Conservation (phyloP, 768 basidiomycete genomes). For the Termitomyces sp. region DNA sequence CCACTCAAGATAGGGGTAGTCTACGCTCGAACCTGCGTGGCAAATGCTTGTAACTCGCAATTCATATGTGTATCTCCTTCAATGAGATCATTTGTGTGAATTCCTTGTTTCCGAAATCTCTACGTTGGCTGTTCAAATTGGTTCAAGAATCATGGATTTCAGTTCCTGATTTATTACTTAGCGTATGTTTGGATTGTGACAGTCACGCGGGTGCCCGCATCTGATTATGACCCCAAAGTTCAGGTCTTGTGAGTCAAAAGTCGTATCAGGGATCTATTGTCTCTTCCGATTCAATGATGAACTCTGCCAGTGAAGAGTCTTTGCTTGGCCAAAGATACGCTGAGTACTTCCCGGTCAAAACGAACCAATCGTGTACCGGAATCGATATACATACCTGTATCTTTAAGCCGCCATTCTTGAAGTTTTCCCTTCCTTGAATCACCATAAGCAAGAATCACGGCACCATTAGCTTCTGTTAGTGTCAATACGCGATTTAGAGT, state of each 20-base stretch:
- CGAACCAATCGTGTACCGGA: not conserved
- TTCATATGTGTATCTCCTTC: not conserved
- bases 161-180: not conserved
- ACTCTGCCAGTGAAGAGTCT: not conserved
- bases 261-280: not conserved
- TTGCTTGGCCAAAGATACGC: not conserved
- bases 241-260: too few species aligned
- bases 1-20: conserved; percentile 2
- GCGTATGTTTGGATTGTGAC: not conserved
- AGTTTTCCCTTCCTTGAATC: not conserved
- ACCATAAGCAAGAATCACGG: not conserved
- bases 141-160: not conserved
- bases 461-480: not conserved
- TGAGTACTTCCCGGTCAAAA: not conserved
- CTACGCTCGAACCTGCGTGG: not conserved
- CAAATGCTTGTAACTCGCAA: not conserved
- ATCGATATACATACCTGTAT: not conserved
- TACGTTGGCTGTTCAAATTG: not conserved
- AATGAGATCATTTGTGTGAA: not conserved
- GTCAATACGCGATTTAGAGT: not conserved
- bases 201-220: not conserved
- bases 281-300: not conserved
- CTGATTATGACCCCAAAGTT: not conserved
- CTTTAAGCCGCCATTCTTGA: conserved; percentile 3
- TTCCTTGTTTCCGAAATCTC: not conserved